A percentile compares a stretch with the other conserved stretches of the same genome.
These are phyloP conservation scores for Penicillium thymicola DNA, from an alignment of 2,329 filamentous ascomycete species.

Conservation along the genomic window DNA sequence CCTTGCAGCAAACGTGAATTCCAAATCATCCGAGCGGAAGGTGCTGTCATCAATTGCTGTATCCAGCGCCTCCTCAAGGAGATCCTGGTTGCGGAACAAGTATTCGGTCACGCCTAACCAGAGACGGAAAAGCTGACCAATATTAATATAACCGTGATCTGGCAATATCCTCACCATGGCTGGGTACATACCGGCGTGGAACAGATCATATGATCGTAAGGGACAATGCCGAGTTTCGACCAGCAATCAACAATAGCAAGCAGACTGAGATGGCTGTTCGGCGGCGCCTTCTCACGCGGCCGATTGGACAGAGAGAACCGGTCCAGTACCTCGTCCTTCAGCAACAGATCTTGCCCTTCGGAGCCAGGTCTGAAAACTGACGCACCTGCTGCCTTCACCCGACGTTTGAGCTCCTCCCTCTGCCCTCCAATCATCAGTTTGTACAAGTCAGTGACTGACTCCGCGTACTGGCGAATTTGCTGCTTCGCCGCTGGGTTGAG, in stretches of 20 bases:
- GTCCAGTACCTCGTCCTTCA: constrained; percentile 78
- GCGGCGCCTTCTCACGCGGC: constrained; percentile 63
- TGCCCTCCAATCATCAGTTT: constrained; percentile 94
- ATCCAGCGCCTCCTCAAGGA: constrained; percentile 79
- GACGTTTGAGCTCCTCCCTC: constrained; percentile 65
- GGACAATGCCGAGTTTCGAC: constrained; percentile 88
- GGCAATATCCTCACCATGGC: background rate
- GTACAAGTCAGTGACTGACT: constrained; percentile 88
- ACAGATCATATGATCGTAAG: constrained; percentile 99
- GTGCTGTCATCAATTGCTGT: constrained; percentile 86
- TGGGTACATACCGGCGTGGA: constrained; percentile 69
- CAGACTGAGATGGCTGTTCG: constrained; percentile 88
- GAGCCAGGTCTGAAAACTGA: constrained; percentile 59
- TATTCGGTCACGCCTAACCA: constrained; percentile 98
- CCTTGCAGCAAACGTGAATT: constrained; percentile 94
- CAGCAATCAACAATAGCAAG: constrained; percentile 98
- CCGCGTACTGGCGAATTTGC: constrained; percentile 92
- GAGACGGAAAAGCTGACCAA: constrained; percentile 72
- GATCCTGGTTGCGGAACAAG: constrained; percentile 75
- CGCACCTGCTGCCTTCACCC: constrained; percentile 77
- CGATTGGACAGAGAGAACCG: constrained; percentile 77
- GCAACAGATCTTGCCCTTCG: constrained; percentile 62
- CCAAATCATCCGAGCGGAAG: constrained; percentile 91
- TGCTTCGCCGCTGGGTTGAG: constrained; percentile 87
- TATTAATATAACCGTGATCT: constrained; percentile 2